phyloP scores from a whole-genome alignment of 139 green algal genomes.

The Coccomyxa sp. region DNA sequence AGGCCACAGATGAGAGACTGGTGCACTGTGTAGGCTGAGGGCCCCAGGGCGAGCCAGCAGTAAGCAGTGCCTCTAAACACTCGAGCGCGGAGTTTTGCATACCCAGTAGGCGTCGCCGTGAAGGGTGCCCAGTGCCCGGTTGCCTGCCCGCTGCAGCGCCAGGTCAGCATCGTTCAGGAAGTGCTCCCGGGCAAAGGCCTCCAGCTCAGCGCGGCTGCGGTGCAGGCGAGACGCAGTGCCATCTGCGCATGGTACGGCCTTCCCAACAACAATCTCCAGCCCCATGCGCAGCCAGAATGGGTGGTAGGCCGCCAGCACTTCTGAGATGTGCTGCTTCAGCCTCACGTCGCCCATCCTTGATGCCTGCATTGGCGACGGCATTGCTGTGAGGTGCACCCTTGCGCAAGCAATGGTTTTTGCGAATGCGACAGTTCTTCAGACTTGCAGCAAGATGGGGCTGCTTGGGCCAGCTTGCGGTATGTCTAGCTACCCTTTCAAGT shows the following conservation, averaged over 20 bases:
- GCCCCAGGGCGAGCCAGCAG: too few relatives aligned
- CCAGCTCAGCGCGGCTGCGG: constrained; percentile 30
- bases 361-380: neutral
- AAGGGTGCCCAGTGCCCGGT: constrained; percentile 18
- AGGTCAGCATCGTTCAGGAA: constrained; percentile 56
- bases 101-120: constrained; percentile 49
- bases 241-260: neutral
- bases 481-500: neutral
- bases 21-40: too few relatives aligned
- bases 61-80: too few relatives aligned
- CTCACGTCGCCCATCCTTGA: neutral
- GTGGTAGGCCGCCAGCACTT: constrained; percentile 72
- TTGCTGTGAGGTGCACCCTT: neutral
- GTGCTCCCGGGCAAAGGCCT: constrained; percentile 32
- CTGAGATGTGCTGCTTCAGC: constrained; percentile 36
- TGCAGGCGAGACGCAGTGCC: neutral
- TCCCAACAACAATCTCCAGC: constrained; percentile 31
- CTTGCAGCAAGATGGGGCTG: neutral
- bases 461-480: neutral
- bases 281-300: constrained; percentile 79
- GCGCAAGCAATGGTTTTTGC: neutral
- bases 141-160: constrained; percentile 19
- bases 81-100: too few relatives aligned
- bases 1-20: too few relatives aligned
- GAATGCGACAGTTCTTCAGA: neutral